A percentile compares a stretch with the other conserved stretches of the same genome.
Evolutionary conservation across 331 rosid genomes (phyloP).

Genomic region (Telfairia occidentalis): DNA sequence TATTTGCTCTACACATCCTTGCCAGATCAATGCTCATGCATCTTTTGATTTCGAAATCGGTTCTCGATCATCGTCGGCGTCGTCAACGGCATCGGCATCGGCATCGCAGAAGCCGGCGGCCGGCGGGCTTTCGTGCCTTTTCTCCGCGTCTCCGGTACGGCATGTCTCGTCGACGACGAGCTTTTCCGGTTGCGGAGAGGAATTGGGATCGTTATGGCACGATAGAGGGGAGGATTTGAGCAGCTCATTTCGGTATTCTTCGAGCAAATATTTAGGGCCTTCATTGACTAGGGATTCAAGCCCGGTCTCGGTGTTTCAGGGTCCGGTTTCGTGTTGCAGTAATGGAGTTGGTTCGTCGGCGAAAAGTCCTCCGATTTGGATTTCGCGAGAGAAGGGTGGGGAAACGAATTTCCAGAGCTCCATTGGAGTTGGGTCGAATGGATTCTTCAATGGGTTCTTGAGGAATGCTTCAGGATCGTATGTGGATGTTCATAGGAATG

Average conservation of each 20-base stretch:
- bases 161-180: slow-evolving; percentile 46
- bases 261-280: slow-evolving; percentile 42
- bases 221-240: slow-evolving; percentile 58
- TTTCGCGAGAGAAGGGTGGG: slow-evolving; percentile 32
- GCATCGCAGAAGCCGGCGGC: slow-evolving; percentile 54
- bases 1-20: slow-evolving; percentile 63
- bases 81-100: slow-evolving; percentile 49
- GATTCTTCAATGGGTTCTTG: slow-evolving; percentile 65
- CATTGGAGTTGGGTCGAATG: slow-evolving; percentile 37
- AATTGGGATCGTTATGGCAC: slow-evolving; percentile 43
- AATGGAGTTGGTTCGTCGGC: slow-evolving; percentile 31
- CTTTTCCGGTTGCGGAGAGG: slow-evolving; percentile 54
- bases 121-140: slow-evolving; percentile 74
- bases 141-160: slow-evolving; percentile 54
- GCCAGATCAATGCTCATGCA: slow-evolving; percentile 57
- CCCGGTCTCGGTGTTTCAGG: slow-evolving; percentile 84
- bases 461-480: slow-evolving; percentile 66
- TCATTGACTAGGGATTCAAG: slow-evolving; percentile 65
- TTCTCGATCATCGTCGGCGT: slow-evolving; percentile 53
- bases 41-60: slow-evolving; percentile 57
- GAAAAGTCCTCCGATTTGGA: slow-evolving; percentile 39
- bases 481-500: slow-evolving; percentile 42
- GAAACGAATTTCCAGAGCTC: slow-evolving; percentile 26
- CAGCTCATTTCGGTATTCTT: slow-evolving; percentile 60
- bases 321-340: slow-evolving; percentile 66